phyloP scores from a whole-genome alignment of 176 grass and related monocot species.

The Dactylis glomerata region DNA sequence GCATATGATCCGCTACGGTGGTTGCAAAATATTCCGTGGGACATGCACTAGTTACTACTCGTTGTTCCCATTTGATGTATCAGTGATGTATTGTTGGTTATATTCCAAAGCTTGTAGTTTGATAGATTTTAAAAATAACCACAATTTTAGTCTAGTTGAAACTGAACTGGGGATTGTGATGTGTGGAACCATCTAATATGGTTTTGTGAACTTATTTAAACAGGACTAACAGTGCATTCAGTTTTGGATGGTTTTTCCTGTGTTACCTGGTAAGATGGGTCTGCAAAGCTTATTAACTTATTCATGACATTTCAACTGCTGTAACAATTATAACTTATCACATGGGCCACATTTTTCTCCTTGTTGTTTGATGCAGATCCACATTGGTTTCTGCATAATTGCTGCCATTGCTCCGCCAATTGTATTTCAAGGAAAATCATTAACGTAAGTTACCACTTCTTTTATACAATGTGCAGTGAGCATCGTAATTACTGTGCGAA shows the following conservation, averaged over 20 bases:
- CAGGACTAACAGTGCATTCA: slow-evolving; percentile 85
- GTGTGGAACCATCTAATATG: slow-evolving; percentile 17
- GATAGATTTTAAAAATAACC: not conserved
- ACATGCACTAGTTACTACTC: not conserved
- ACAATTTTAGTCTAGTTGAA: not conserved
- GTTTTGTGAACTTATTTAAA: slow-evolving; percentile 26
- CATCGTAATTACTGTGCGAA: not conserved
- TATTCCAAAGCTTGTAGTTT: not conserved
- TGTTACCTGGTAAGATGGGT: slow-evolving; percentile 63
- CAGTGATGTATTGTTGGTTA: not conserved
- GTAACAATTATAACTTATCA: not conserved
- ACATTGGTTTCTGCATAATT: slow-evolving; percentile 89
- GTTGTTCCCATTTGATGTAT: slow-evolving; percentile 19
- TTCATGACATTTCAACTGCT: not conserved
- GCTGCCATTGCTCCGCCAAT: slow-evolving; percentile 96
- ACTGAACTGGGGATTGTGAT: not conserved
- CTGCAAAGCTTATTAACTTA: not conserved
- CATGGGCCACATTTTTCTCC: not conserved
- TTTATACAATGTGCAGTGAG: not conserved
- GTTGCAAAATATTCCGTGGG: not conserved
- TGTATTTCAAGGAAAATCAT: slow-evolving; percentile 73
- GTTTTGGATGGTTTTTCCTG: slow-evolving; percentile 89
- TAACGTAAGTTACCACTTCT: slow-evolving; percentile 58
- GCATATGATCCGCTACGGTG: not conserved
- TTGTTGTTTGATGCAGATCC: slow-evolving; percentile 56